Evolutionary conservation across 495 filamentous ascomycete species (phyloP), one percentile per base, ranked within the genome.

Genomic region (Pyronema domesticum): DNA sequence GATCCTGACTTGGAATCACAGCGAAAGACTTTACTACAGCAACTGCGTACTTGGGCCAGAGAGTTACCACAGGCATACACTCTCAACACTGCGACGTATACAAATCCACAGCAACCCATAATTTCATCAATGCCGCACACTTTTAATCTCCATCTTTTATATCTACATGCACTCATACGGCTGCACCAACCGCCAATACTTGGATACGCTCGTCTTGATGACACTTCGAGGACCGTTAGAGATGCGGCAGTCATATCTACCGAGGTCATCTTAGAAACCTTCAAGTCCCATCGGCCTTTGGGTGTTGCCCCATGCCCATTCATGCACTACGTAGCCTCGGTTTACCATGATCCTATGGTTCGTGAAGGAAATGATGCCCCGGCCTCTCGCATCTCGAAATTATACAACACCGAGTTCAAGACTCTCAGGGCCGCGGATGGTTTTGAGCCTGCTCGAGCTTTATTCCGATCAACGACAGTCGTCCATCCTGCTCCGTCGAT

Each of bases 81-180:
- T 14, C 45, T 47, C 45, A 47, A 23, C 18, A 47, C 17, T 47
- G 10, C 45, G 45, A 47, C 45, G 23, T 47, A 42, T 42, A 3
- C 39, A 17, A 42, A 17, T 42, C 6, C 39, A 42, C 39, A 13
- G 45, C 45, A 14, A 19, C 17, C 45, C 17, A 3, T 10, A 1
- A 47, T 15, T 11, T 15, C 45, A 14, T 47, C 45, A 7, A 47
- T 47, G 18, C 45, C 57, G 6, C 57, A 59, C 37, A 35, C 47
- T 17, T 40, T 42, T 10, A 47, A 56, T 19, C 46, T 59, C 30
- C 57, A 59, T 15, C 57, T 59, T 9, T 44, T 53, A 8, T 59
- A 59, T 17, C 40, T 52, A 6, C 48, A 57, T 3, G 48, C 57
- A 1, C 47, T 59, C 6, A 43, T 59, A 10, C 43, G 36, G 8